Base-by-base conservation (phyloP, 2,329 filamentous ascomycete species). In the Rhynchosporium agropyri region DNA sequence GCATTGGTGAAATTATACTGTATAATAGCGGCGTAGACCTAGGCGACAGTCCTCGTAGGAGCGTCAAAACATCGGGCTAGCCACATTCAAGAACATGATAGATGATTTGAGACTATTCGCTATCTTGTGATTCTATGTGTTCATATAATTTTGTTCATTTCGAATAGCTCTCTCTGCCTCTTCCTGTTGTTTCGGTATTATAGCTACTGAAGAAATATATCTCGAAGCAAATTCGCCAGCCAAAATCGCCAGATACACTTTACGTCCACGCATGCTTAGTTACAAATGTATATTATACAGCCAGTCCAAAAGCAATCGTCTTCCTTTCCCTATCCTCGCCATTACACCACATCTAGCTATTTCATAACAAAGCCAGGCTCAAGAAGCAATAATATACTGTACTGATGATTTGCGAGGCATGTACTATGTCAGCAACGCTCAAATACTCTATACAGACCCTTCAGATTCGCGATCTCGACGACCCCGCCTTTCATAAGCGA, bases 361-460 rank as follows among this genome's bases (percentile, higher is more conserved):
- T 3, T 10, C 33, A 29, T 15, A 6, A n/a, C 51, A 53, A 36
- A 53, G 20, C 33, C n/a, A 42, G 15, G 26, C 40, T 26, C 38
- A 46, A 46, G 26, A 43, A 57, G 54, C 54, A 57, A 46, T 57
- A 51, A 53, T 53, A 31, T 49, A 38, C 50, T 43, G 42, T 43
- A 43, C 36, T 40, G 36, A n/a, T 43, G 40, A 36, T 36, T 10
- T n/a, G 40, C 40, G 12, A 43, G 12, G 7, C 36, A 40, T 12
- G 7, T 12, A 10, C 15, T 13, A 38, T 15, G 13, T 84, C 76
- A 98, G 76, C 95, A 98, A 60, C 95, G 81, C 78, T 99, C 95
- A 80, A 99, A 99, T 2, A 98, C 93, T 51, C 91, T 82, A 76
- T 99, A 99, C 63, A 99, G 74, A 0, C 93, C 92, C 76, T 97